A percentile compares a stretch with the other conserved stretches of the same genome.
phyloP scores from a whole-genome alignment of 768 basidiomycete genomes.

The Mycena olivaceomarginata region DNA sequence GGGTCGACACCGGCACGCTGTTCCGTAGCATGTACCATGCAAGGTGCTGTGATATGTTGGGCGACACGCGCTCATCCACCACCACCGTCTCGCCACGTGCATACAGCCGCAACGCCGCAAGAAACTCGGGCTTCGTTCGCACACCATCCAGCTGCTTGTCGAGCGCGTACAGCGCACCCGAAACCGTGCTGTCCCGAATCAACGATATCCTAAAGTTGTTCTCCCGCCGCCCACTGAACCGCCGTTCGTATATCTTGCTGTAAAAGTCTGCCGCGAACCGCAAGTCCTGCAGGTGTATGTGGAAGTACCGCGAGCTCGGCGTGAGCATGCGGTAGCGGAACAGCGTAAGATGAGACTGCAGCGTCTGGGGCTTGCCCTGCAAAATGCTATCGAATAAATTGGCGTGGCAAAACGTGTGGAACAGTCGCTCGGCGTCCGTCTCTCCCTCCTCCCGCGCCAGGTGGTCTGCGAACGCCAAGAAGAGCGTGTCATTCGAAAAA shows the following conservation, averaged over 20 bases:
- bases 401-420: constrained; percentile 86
- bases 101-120: constrained; percentile 69
- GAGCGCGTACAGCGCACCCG: constrained; percentile 77
- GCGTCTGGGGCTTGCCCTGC: constrained; percentile 90
- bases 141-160: constrained; percentile 74
- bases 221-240: constrained; percentile 84
- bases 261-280: constrained; percentile 88
- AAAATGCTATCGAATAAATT: constrained; percentile 90
- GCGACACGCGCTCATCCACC: constrained; percentile 47
- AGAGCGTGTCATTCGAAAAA: constrained; percentile 88
- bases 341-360: constrained; percentile 84
- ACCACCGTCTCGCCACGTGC: constrained; percentile 69
- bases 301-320: constrained; percentile 75
- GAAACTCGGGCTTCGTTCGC: constrained; percentile 63
- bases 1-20: constrained; percentile 80
- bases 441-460: constrained; percentile 79
- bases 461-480: constrained; percentile 89
- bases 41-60: constrained; percentile 63
- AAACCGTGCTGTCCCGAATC: constrained; percentile 83
- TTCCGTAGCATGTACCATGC: constrained; percentile 85
- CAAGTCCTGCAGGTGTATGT: constrained; percentile 83
- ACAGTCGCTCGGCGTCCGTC: constrained; percentile 74
- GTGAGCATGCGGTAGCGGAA: constrained; percentile 81
- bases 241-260: constrained; percentile 81
- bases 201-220: constrained; percentile 80